Base-by-base conservation (phyloP, 257 asterid species). In the Solanum bulbocastanum region DNA sequence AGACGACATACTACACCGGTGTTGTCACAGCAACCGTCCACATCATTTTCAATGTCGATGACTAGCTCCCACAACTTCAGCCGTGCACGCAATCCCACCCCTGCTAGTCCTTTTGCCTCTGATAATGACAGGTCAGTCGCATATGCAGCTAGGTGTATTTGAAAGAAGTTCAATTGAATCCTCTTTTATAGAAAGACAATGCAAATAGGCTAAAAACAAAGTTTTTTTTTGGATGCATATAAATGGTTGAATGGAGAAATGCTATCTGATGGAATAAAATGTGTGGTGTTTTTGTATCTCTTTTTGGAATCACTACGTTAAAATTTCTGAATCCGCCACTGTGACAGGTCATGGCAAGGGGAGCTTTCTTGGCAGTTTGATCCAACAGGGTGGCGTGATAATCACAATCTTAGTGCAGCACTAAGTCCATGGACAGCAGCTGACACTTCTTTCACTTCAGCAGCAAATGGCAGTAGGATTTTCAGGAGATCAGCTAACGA, bases 331-430 rank as follows among this genome's bases (percentile, higher is more conserved):
- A 22, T 73, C 30, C 18, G 30, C 9, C 82, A 35, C 27, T 14
- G 35, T 32, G 96, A 94, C 91, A 72, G 88, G 89, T 92, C 95
- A 8, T 96, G 98, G 98, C 93, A 92, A 58, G 91, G 92, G 3
- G 95, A 90, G 91, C 93, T 96, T 0, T 96, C 98, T 3, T 96
- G 98, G 98, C 96, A 94, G 86, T 86, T 94, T 37, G 92, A 92
- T 88, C 94, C 96, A 4, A 87, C 92, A 1, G 95, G 94, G 0
- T 92, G 95, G 96, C 91, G 83, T 3, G 98, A 96, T 8, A 92
- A 90, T 14, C 92, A 87, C 2, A 88, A 88, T 37, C 92, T 95
- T 11, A 95, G 98, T 35, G 94, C 93, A 2, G 98, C 93, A 3
- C 81, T 94, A 13, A 94, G 95, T 32, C 98, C 98, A 1, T 93